Evolutionary conservation across 345 rosid genomes (phyloP), one percentile per base, ranked within the genome.

Genomic region (Laguncularia racemosa): DNA sequence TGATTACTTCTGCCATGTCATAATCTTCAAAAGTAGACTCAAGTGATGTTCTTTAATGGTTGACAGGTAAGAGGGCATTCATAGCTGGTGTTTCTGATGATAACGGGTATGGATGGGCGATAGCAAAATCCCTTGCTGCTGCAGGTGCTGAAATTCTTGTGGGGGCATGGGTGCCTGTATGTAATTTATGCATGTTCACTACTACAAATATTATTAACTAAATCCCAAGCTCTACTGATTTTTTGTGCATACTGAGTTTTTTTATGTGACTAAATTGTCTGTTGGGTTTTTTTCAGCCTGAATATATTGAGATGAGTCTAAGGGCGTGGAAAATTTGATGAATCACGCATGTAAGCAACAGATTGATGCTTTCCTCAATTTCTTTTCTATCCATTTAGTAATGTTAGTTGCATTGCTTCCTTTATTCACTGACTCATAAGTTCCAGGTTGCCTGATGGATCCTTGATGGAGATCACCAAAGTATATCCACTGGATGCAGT

Each of bases 31-130:
- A 2, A 20, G 16, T 16, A 23, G 49, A 38, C 51, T 4, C 9
- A 23, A 44, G 3, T 46, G 38, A 45, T 19, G 10, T 57, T 57
- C 48, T 2, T 21, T 13, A 43, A 51, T 67, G 59, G 51, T 48
- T 51, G 58, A 46, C 49, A 81, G 91, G 84, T 52, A 81, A 81
- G 66, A 65, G 91, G 44, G 85, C 85, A 53, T 84, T 79, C 54
- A 70, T 81, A 68, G 91, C 91, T 44, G 87, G 83, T 54, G 71
- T 84, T 52, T 85, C 85, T 44, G 85, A 84, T 71, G 91, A 84
- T 50, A 79, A 81, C 49, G 87, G 87, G 59, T 84, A 79, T 57
- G 91, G 91, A 26, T 84, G 85, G 85, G 91, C 91, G 44, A 76
- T 84, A 53, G 91, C 88, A 23, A 79, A 84, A 57, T 77, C 91